Base-by-base conservation (phyloP, 2,329 filamentous ascomycete genomes). In the Onygenales sp. region DNA sequence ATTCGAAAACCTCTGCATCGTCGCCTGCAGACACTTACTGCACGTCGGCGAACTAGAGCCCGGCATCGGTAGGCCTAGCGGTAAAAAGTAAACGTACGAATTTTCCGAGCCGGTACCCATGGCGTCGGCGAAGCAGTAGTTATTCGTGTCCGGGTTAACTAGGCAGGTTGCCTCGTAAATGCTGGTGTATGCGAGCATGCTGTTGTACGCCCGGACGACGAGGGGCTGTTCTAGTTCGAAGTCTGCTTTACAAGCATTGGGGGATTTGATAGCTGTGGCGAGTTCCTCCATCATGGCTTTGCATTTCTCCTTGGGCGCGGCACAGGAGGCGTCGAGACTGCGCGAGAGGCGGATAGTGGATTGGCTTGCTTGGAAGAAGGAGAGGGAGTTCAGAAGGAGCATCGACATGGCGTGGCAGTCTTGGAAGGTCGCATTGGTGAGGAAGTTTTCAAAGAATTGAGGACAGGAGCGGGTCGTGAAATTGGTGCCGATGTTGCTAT, bases 121-220 rank as follows among this genome's bases (percentile, higher is more conserved):
- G 49, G 92, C 89, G 61, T 88, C 85, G 59, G 87, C 87, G 68
- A 89, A 96, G 73, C 80, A 76, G 75, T 92, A 96, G 59, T 83
- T 79, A 50, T 77, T 77, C 1, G 83, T 83, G 0, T 75, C 70
- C 0, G 81, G 76, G 64, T 88, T 81, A 56, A 82, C 83, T 17
- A 95, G 78, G 66, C 93, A 98, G 6, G 86, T 86, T 2, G 89
- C 89, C 48, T 82, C 78, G 72, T 92, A 95, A 33, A 95, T 72
- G 32, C 85, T 79, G 58, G 84, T 76, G 71, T 96, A 98, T 44
- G 88, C 80, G 21, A 82, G 69, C 62, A 97, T 79, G 46, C 88
- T 89, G 43, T 81, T 75, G 66, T 90, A 89, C 3, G 89, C 87
- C 67, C 88, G 79, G 46, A 82, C 68, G 48, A 95, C 87, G 46